Base-by-base conservation (phyloP, 2,329 filamentous ascomycete genomes). In the Aspergillus pseudoviridinutans region DNA sequence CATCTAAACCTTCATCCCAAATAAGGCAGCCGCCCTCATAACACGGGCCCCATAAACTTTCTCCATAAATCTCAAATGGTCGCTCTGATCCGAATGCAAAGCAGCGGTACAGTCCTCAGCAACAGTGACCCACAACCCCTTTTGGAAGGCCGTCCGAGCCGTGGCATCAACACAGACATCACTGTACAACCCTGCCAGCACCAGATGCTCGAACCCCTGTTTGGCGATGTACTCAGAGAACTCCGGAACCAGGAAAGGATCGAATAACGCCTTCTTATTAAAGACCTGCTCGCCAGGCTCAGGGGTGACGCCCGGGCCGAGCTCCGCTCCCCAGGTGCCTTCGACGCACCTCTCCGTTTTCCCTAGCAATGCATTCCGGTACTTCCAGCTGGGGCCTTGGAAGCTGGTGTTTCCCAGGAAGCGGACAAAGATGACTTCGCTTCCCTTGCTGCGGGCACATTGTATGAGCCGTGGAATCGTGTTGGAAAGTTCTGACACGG, bases 131-230 rank as follows among this genome's bases (percentile, higher is more conserved):
- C 44, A 38, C 27, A 54, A 12, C 6, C 53, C 53, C 53, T 54
- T 54, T 25, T 54, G 53, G 12, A 54, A 54, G 10, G 53, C 53
- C 20, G 53, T 54, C 20, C 53, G n/a, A 8, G 53, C 53, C 14
- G 53, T 54, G 8, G 53, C 28, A 42, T 54, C 53, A 50, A 54
- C 22, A 20, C 53, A 54, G n/a, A 54, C 53, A 50, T 54, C 53
- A 1, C 38, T 42, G 38, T 42, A 42, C 38, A 42, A 42, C 1
- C 38, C 38, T 5, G 38, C 38, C 38, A 42, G 17, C 38, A 42
- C 2, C 38, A 42, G 38, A 42, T 42, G 38, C 20, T 42, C 38
- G 1, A 42, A 17, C 4, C 38, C 38, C 38, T 42, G 38, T 17
- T 42, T 20, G 9, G 38, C 17, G 0, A 42, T 42, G 17, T 42